Evolutionary conservation across 352 stramenopile genomes (phyloP).

Genomic region (Phytophthora foliorum): DNA sequence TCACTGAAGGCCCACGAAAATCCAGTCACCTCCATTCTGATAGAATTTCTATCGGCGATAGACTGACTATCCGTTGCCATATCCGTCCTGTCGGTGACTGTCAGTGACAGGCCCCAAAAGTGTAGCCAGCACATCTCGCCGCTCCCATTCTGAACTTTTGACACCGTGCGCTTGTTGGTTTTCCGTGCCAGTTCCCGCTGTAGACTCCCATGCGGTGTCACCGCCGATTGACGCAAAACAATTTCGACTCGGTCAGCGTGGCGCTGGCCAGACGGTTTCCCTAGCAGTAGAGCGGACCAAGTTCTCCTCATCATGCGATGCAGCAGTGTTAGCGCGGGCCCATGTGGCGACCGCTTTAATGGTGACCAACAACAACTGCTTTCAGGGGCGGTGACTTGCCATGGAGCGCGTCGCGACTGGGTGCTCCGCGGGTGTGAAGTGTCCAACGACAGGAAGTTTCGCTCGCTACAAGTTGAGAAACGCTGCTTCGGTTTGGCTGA

Average conservation of each 20-base stretch:
- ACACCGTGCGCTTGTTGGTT: neutral
- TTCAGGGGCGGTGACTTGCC: neutral
- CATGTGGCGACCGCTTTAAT: neutral
- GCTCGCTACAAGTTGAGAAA: neutral
- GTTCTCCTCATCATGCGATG: neutral
- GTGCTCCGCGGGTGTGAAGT: conserved; percentile 1
- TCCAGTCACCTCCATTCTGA: too few species aligned
- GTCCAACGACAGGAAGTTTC: conserved; percentile 29
- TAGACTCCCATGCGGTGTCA: neutral
- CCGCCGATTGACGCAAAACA: too few species aligned
- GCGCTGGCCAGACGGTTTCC: neutral
- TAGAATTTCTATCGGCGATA: too few species aligned
- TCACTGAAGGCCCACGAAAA: too few species aligned
- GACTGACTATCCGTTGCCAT: too few species aligned
- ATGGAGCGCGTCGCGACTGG: conserved; percentile 13
- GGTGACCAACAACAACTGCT: neutral
- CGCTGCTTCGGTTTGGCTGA: neutral
- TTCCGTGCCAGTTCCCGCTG: neutral
- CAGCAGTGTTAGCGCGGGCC: neutral
- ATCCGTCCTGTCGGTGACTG: too few species aligned
- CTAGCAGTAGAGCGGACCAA: neutral
- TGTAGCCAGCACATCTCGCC: conserved; percentile 1
- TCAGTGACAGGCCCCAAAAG: too few species aligned
- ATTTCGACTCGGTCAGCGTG: neutral
- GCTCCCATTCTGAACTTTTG: conserved; percentile 4